These are phyloP conservation scores for Phytophthora hibernalis DNA, from an alignment of 352 stramenopile species.

Conservation along the genomic window DNA sequence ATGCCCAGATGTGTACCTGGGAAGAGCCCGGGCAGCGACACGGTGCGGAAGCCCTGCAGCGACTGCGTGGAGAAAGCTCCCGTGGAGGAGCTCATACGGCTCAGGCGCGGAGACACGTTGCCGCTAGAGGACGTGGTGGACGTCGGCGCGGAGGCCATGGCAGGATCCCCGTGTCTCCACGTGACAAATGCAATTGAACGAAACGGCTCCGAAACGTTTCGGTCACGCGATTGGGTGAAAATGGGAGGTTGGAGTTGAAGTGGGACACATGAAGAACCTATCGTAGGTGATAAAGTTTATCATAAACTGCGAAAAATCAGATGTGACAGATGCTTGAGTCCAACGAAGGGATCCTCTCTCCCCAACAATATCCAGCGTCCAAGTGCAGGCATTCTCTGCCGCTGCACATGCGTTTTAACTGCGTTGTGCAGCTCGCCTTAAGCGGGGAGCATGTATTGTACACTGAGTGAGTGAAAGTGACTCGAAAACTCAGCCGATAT, in stretches of 20 bases:
- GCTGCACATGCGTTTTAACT: no score
- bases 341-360: slow-evolving; percentile 12
- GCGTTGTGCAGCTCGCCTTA: no score
- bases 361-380: slow-evolving; percentile 2
- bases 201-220: slow-evolving; percentile 27
- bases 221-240: slow-evolving; percentile 7
- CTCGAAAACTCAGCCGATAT: no score
- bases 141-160: slow-evolving; percentile 47
- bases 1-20: slow-evolving; percentile 80
- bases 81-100: slow-evolving; percentile 62
- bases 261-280: slow-evolving; percentile 11
- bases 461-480: no score
- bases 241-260: not conserved
- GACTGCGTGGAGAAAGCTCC: slow-evolving; percentile 62
- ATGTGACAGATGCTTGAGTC: slow-evolving; percentile 32
- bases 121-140: slow-evolving; percentile 38
- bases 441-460: no score
- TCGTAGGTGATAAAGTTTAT: not conserved
- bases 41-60: slow-evolving; percentile 73
- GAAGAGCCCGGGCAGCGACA: slow-evolving; percentile 75
- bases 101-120: slow-evolving; percentile 48
- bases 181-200: slow-evolving; percentile 29
- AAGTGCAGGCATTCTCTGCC: not conserved
- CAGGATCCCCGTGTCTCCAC: slow-evolving; percentile 2
- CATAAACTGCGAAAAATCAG: not conserved